phyloP scores from a whole-genome alignment of 352 stramenopile genomes.

The Elongisporangium prolatum region DNA sequence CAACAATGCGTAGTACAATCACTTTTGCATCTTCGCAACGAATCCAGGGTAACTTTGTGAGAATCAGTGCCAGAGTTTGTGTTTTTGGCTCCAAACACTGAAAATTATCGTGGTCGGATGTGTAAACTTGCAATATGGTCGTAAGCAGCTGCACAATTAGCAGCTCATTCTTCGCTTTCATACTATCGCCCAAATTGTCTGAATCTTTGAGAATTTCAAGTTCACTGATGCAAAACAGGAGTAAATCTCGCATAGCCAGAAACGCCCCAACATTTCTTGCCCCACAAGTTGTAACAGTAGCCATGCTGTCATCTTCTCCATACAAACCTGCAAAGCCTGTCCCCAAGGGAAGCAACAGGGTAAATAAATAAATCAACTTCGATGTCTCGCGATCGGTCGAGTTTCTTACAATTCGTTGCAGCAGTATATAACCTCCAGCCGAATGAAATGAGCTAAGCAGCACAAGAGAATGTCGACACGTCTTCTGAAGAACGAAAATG shows the following conservation, averaged over 20 bases:
- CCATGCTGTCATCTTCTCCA: conserved; percentile 32
- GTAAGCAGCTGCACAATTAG: conserved; percentile 58
- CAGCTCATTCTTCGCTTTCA: conserved; percentile 28
- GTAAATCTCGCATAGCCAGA: conserved; percentile 54
- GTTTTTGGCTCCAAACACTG: conserved; percentile 65
- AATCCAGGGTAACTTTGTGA: conserved; percentile 59
- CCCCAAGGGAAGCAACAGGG: conserved; percentile 51
- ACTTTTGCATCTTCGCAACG: conserved; percentile 50
- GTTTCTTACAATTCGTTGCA: conserved; percentile 34
- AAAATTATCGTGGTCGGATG: conserved; percentile 69
- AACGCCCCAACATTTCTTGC: conserved; percentile 66
- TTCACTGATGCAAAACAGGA: conserved; percentile 42
- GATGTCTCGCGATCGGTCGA: conserved; percentile 38
- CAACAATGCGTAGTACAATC: conserved; percentile 72
- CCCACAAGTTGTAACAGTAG: conserved; percentile 32
- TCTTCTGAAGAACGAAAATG: conserved; percentile 61
- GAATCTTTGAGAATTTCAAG: conserved; percentile 9
- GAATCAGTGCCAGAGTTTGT: conserved; percentile 55
- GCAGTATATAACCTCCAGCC: conserved; percentile 53
- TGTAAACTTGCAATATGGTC: conserved; percentile 67
- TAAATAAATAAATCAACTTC: conserved; percentile 46
- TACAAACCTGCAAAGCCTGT: conserved; percentile 30
- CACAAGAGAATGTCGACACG: conserved; percentile 47
- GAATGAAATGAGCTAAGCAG: conserved; percentile 65
- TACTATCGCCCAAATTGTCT: conserved; percentile 2